A percentile compares a stretch with the other conserved stretches of the same genome.
These are phyloP conservation scores for Malassezia dermatis DNA, from an alignment of 1,284 basidiomycete genomes.

Conservation along the genomic window DNA sequence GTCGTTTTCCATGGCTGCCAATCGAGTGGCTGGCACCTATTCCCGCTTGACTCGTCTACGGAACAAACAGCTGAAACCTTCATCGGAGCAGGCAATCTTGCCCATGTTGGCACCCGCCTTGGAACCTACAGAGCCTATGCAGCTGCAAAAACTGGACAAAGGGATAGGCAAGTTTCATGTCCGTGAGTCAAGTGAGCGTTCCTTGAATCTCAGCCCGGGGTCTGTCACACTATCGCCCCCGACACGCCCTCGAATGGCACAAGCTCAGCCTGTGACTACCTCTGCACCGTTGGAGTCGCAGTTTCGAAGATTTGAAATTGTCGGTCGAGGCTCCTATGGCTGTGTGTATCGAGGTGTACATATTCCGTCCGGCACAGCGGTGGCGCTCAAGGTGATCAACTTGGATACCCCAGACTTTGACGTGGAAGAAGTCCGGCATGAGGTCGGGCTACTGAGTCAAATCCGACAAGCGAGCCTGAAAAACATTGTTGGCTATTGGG, in stretches of 20 bases:
- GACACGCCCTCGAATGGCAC: not conserved
- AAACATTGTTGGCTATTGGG: slow-evolving; percentile 92
- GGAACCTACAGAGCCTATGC: not conserved
- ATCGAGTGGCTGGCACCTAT: slow-evolving; percentile 12
- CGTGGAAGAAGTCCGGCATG: slow-evolving; percentile 88
- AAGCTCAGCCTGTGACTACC: not conserved
- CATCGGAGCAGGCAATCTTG: not conserved
- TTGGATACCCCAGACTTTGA: slow-evolving; percentile 86
- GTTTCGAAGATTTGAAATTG: slow-evolving; percentile 38
- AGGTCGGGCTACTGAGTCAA: slow-evolving; percentile 83
- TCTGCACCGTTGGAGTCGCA: slow-evolving; percentile 17
- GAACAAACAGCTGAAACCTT: not conserved
- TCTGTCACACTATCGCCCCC: not conserved
- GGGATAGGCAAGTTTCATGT: not conserved
- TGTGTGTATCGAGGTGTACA: slow-evolving; percentile 53
- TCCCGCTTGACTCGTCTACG: slow-evolving; percentile 16
- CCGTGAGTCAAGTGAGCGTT: slow-evolving; percentile 4
- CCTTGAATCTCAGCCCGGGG: not conserved
- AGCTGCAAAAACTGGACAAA: not conserved
- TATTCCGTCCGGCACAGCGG: slow-evolving; percentile 68
- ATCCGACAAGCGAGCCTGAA: slow-evolving; percentile 64
- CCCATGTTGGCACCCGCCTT: not conserved
- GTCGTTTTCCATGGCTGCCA: slow-evolving; percentile 9
- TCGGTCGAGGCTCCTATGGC: slow-evolving; percentile 45
- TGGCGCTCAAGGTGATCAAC: slow-evolving; percentile 96